Conservation (phyloP, 1,139 yeast genomes). For the Pichia terricola region DNA sequence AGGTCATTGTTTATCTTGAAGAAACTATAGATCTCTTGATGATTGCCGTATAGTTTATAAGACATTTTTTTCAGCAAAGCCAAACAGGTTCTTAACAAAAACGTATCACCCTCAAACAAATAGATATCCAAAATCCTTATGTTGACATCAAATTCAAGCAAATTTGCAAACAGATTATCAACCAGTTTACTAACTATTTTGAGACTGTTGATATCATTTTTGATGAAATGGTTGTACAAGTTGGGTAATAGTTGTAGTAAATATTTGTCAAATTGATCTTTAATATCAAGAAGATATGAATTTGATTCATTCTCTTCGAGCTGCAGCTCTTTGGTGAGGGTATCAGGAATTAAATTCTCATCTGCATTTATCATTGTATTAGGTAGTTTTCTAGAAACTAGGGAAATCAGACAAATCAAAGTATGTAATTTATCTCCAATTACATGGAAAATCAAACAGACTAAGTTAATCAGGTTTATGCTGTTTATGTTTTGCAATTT, state of each 20-base stretch:
- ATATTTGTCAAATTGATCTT: conserved; percentile 37
- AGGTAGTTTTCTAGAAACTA: conserved; percentile 29
- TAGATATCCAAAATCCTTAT: conserved; percentile 44
- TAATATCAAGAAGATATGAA: conserved; percentile 19
- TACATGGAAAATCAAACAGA: conserved; percentile 18
- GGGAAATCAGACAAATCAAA: conserved; percentile 36
- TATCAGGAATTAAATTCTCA: background rate
- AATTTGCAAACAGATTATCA: conserved; percentile 18
- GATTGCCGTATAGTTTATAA: conserved; percentile 44
- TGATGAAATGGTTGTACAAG: conserved; percentile 42
- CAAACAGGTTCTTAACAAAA: conserved; percentile 37
- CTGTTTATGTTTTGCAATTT: conserved; percentile 8
- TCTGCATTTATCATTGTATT: conserved; percentile 20
- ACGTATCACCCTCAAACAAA: conserved; percentile 52
- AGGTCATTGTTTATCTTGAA: conserved; percentile 12
- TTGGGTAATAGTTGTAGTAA: conserved; percentile 36
- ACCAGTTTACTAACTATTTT: conserved; percentile 16
- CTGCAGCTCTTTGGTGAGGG: background rate
- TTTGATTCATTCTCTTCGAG: background rate
- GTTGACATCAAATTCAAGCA: conserved; percentile 15
- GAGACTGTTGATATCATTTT: conserved; percentile 16
- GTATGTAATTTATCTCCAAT: conserved; percentile 28
- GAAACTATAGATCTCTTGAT: conserved; percentile 33
- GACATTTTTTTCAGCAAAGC: conserved; percentile 40
- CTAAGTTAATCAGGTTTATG: conserved; percentile 14